These are phyloP conservation scores for Aeschynomene evenia DNA, from an alignment of 306 rosid genomes.

Conservation along the genomic window DNA sequence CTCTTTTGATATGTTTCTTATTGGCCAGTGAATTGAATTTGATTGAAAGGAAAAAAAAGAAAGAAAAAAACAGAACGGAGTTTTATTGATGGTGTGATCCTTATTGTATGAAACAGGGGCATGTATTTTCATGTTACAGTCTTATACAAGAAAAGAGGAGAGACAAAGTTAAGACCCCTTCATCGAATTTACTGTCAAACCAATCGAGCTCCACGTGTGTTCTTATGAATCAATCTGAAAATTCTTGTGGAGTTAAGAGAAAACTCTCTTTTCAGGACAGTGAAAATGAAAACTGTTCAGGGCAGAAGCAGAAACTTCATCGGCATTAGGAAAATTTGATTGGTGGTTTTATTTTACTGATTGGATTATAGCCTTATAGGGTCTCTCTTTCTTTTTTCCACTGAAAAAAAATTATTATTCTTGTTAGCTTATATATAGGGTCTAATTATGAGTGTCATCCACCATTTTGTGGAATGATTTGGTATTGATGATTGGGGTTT, in stretches of 20 bases:
- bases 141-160: conserved; percentile 54
- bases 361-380: conserved; percentile 59
- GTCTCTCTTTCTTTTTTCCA: conserved; percentile 24
- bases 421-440: conserved; percentile 48
- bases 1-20: not conserved
- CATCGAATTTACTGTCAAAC: conserved; percentile 42
- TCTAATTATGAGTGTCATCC: conserved; percentile 46
- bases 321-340: conserved; percentile 39
- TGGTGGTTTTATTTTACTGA: conserved; percentile 51
- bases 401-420: conserved; percentile 37
- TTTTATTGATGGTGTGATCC: conserved; percentile 23
- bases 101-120: conserved; percentile 58
- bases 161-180: conserved; percentile 54
- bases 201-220: conserved; percentile 41
- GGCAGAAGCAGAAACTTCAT: conserved; percentile 56
- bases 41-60: not conserved
- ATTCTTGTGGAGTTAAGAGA: conserved; percentile 63
- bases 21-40: not conserved
- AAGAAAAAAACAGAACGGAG: not conserved
- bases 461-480: conserved; percentile 56
- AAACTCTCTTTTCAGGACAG: conserved; percentile 58
- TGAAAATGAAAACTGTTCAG: conserved; percentile 34
- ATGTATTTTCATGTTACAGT: conserved; percentile 59
- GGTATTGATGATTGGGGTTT: conserved; percentile 64
- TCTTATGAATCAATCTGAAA: conserved; percentile 47